These are phyloP conservation scores for Coniochaeta prunicola DNA, from an alignment of 2,329 filamentous ascomycete species.

Conservation along the genomic window DNA sequence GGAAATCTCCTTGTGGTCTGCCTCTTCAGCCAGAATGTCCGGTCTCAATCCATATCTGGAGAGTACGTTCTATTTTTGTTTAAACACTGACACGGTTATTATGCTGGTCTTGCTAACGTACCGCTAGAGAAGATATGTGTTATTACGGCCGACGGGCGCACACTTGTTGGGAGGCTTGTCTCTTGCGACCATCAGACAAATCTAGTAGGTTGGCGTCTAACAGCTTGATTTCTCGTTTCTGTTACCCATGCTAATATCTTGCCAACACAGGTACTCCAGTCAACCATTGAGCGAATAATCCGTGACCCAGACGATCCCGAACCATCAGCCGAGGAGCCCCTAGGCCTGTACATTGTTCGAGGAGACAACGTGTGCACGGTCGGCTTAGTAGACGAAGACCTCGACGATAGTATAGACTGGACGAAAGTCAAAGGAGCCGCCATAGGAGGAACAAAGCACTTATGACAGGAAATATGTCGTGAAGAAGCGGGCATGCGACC, in stretches of 20 bases:
- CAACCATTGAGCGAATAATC: conserved; percentile 85
- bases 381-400: conserved; percentile 79
- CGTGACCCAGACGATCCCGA: conserved; percentile 77
- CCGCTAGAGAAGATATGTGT: conserved; percentile 78
- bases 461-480: conserved; percentile 21
- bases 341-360: conserved; percentile 85
- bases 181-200: conserved; percentile 91
- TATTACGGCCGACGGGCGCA: conserved; percentile 87
- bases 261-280: conserved; percentile 61
- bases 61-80: conserved; percentile 2
- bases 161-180: conserved; percentile 72
- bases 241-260: neutral
- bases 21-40: neutral
- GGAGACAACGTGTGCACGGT: conserved; percentile 92
- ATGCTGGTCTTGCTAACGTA: neutral
- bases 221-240: neutral
- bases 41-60: neutral
- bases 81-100: no score
- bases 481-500: neutral
- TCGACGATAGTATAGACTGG: conserved; percentile 92
- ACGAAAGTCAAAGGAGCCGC: conserved; percentile 76
- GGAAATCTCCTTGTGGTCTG: neutral
- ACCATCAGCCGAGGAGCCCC: conserved; percentile 68
- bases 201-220: conserved; percentile 42
- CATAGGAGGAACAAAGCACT: conserved; percentile 79